Evolutionary conservation across 1,139 yeast species (phyloP).

Genomic region (Torulaspora globosa): DNA sequence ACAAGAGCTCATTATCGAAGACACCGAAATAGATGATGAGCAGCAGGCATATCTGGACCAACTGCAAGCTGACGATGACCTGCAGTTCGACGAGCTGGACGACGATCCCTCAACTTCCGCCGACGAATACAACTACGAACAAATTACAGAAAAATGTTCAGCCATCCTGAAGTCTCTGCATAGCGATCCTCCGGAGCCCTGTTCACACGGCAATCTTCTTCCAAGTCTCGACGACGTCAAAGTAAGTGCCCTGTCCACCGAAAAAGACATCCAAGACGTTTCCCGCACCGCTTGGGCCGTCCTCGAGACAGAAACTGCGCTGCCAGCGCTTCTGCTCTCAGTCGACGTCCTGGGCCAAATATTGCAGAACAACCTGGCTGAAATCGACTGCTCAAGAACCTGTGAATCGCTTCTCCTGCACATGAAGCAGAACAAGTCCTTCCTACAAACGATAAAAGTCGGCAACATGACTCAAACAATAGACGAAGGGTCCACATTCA

Average conservation of each 20-base stretch:
- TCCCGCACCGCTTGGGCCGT: neutral
- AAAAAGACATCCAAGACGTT: neutral
- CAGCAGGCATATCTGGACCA: slow-evolving; percentile 16
- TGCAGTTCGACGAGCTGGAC: slow-evolving; percentile 10
- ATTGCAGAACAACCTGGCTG: slow-evolving; percentile 2
- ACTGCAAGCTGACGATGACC: slow-evolving; percentile 11
- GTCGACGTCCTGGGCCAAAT: slow-evolving; percentile 9
- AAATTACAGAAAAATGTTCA: neutral
- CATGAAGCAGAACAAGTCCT: slow-evolving; percentile 17
- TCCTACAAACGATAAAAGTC: slow-evolving; percentile 23
- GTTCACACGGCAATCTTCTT: neutral
- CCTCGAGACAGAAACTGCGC: slow-evolving; percentile 1
- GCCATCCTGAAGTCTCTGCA: neutral
- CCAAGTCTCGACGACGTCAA: neutral
- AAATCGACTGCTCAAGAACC: slow-evolving; percentile 1
- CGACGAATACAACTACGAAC: neutral
- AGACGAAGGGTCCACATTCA: slow-evolving; percentile 20
- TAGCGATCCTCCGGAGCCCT: neutral
- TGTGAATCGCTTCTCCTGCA: slow-evolving; percentile 11
- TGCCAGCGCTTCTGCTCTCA: slow-evolving; percentile 3
- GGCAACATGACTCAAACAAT: slow-evolving; percentile 26
- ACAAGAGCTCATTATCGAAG: slow-evolving; percentile 2
- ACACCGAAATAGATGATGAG: slow-evolving; percentile 13
- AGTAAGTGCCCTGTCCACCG: slow-evolving; percentile 1
- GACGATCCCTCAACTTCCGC: slow-evolving; percentile 2